phyloP scores from a whole-genome alignment of 805 yeast species.

The Yamadazyma endophytica region DNA sequence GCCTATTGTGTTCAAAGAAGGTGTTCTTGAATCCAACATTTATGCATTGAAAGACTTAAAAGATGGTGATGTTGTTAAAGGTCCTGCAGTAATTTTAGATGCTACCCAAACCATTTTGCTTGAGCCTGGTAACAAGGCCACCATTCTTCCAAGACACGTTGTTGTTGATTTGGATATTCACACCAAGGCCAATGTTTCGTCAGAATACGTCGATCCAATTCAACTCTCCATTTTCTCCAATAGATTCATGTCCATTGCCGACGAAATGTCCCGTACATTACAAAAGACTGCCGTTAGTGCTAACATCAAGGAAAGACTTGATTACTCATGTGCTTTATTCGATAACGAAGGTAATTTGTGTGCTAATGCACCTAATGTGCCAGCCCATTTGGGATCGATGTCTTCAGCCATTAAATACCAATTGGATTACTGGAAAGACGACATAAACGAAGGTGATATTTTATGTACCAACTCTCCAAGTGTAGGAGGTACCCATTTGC shows the following conservation, averaged over 20 bases:
- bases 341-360: constrained; percentile 71
- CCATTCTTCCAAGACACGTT: constrained; percentile 56
- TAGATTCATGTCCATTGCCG: constrained; percentile 87
- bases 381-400: constrained; percentile 87
- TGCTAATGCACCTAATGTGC: constrained; percentile 87
- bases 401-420: constrained; percentile 72
- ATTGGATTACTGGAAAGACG: constrained; percentile 59
- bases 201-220: constrained; percentile 54
- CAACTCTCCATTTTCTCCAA: constrained; percentile 74
- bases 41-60: constrained; percentile 51
- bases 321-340: constrained; percentile 81
- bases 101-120: constrained; percentile 77
- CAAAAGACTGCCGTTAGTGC: constrained; percentile 79
- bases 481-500: constrained; percentile 80
- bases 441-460: constrained; percentile 69
- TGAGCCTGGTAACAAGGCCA: constrained; percentile 58
- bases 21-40: constrained; percentile 37
- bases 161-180: constrained; percentile 34
- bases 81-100: constrained; percentile 53
- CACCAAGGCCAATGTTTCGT: constrained; percentile 8
- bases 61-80: constrained; percentile 45
- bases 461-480: constrained; percentile 78
- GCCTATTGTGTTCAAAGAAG: constrained; percentile 41
- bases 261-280: constrained; percentile 80
- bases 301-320: constrained; percentile 78